A percentile compares a stretch with the other conserved stretches of the same genome.
Evolutionary conservation across 1,284 basidiomycete genomes (phyloP).

Genomic region (Apiotrichum domesticum): DNA sequence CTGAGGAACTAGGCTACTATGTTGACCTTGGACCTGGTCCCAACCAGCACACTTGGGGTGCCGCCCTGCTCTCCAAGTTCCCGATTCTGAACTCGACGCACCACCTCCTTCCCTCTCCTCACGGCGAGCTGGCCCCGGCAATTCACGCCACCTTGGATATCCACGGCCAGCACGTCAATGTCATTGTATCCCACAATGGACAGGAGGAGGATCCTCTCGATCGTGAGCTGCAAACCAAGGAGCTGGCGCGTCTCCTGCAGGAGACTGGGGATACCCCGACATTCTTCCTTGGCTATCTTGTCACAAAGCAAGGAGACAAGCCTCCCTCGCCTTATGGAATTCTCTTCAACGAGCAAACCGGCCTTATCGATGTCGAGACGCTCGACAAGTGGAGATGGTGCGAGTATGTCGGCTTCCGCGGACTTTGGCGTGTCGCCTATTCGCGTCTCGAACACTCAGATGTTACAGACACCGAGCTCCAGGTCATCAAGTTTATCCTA

Average conservation of each 20-base stretch:
- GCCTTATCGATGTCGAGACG: constrained; percentile 53
- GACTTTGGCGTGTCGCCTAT: constrained; percentile 65
- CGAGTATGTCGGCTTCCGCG: constrained; percentile 80
- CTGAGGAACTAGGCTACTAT: constrained; percentile 72
- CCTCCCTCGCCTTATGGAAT: constrained; percentile 81
- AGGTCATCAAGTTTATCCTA: constrained; percentile 70
- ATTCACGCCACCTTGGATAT: constrained; percentile 83
- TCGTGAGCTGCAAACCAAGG: constrained; percentile 77
- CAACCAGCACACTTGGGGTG: constrained; percentile 88
- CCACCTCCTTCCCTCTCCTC: constrained; percentile 80
- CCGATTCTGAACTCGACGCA: constrained; percentile 86
- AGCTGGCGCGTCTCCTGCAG: constrained; percentile 73
- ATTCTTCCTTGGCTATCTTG: constrained; percentile 77
- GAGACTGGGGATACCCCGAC: constrained; percentile 67
- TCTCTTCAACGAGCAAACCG: constrained; percentile 49
- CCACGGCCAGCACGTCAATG: constrained; percentile 71
- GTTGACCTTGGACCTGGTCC: constrained; percentile 73
- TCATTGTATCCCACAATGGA: constrained; percentile 85
- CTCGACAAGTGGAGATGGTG: constrained; percentile 55
- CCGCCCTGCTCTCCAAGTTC: constrained; percentile 78
- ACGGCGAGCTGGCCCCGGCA: constrained; percentile 80
- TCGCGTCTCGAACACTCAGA: constrained; percentile 37
- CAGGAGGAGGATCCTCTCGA: constrained; percentile 89
- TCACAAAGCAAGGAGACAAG: constrained; percentile 66
- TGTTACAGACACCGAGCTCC: constrained; percentile 45